Evolutionary conservation across 1,139 yeast species (phyloP), one percentile per base, ranked within the genome.

Genomic region (Saccharomycopsis hybrid): DNA sequence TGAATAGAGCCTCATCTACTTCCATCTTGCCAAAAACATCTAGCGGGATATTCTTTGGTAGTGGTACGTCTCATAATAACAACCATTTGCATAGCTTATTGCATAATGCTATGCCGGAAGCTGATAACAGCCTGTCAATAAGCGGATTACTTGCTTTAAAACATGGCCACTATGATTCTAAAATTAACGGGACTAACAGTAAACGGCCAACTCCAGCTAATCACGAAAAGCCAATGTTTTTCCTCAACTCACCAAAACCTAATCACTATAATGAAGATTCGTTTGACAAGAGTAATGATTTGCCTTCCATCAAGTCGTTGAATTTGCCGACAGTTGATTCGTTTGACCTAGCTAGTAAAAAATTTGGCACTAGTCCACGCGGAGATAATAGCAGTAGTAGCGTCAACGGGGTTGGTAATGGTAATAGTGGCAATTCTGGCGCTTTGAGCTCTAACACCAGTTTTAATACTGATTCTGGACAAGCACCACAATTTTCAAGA

Each of bases 21-120:
- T 32, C 48, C 2, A 30, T 51, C 28, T 35, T 50, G n/a, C 51
- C 54, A 27, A 48, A 53, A 39, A 41, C 49, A 1, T 28, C 44
- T n/a, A 47, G 48, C n/a, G 55, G 55, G 24, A 53, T 53, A 25
- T 53, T 53, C 39, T 47, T 50, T 39, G 53, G 55, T 18, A 36
- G 30, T 27, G 53, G 49, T 29, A 27, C 37, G 18, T 28, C 39
- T 31, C 27, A 41, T 13, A 33, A 27, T 32, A 35, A 35, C 25
- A 24, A 28, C 11, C 31, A 9, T 7, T 42, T 24, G 25, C 33
- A 35, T 35, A 25, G 40, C 35, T n/a, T 36, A 9, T 9, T 36
- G 7, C 11, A 8, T 30, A 45, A 31, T 33, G 35, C 32, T 24
- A 8, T 33, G n/a, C n/a, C 5, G 11, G 33, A 36, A 4, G n/a